Conservation (phyloP, 2,329 filamentous ascomycete species). For the Colletotrichum australisinense region DNA sequence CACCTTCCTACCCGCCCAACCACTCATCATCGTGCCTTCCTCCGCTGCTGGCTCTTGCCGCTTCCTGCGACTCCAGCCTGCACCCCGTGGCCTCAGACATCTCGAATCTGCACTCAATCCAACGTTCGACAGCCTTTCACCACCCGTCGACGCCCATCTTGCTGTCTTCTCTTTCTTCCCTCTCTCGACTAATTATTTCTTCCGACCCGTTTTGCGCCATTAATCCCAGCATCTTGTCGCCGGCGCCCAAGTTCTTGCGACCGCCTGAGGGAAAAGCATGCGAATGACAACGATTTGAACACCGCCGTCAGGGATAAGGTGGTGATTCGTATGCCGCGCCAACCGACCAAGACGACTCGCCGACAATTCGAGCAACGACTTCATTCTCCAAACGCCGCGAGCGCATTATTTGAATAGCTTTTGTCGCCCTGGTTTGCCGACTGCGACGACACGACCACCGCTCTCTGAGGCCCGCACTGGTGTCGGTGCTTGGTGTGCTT, state of each 20-base stretch:
- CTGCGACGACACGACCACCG: neutral
- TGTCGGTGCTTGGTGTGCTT: conserved; percentile 10
- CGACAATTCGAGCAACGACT: neutral
- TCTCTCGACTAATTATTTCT: conserved; percentile 2
- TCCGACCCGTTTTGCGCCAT: conserved; percentile 6
- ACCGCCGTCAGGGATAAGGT: conserved; percentile 32
- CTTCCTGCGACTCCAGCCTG: neutral
- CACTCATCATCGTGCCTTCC: neutral
- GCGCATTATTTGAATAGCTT: neutral
- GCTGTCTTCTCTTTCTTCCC: neutral
- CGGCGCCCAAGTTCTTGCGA: conserved; percentile 15
- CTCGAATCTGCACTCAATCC: conserved; percentile 6
- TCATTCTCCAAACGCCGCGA: neutral
- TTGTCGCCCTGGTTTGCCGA: neutral
- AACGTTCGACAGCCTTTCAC: conserved; percentile 2
- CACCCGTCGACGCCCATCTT: neutral
- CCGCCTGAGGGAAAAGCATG: conserved; percentile 27
- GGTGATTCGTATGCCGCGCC: conserved; percentile 28
- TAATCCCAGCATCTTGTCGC: neutral
- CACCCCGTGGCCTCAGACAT: neutral
- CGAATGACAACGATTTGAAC: conserved; percentile 23
- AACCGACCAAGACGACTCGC: conserved; percentile 3
- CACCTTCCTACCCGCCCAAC: neutral
- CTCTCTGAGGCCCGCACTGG: conserved; percentile 5
- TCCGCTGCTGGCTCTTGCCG: neutral